phyloP scores from a whole-genome alignment of 805 yeast species.

The Blastobotrys parvus region DNA sequence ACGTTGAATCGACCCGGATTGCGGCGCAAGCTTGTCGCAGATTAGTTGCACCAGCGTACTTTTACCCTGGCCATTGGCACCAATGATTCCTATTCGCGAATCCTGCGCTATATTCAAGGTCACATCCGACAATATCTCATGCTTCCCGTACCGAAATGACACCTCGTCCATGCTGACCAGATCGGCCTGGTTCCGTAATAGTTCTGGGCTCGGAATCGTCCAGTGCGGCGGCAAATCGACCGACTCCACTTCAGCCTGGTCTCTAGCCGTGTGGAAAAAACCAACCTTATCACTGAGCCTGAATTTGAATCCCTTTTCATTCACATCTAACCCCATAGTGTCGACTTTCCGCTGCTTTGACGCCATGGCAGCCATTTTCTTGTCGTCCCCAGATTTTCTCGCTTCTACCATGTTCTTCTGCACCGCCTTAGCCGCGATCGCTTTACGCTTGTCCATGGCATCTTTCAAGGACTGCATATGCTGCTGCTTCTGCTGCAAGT shows the following conservation, averaged over 20 bases:
- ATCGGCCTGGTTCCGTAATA: background rate
- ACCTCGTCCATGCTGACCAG: background rate
- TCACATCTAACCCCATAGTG: background rate
- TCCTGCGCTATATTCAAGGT: background rate
- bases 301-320: slow-evolving; percentile 2
- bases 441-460: background rate
- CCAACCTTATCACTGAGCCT: slow-evolving; percentile 1
- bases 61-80: slow-evolving; percentile 99
- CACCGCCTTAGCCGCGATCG: background rate
- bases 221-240: background rate
- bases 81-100: slow-evolving; percentile 87
- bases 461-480: background rate
- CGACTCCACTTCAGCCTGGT: background rate
- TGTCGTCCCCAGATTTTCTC: slow-evolving; percentile 1
- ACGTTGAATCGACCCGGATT: slow-evolving; percentile 84
- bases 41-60: slow-evolving; percentile 88
- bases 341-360: slow-evolving; percentile 2
- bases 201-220: background rate
- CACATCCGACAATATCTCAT: background rate
- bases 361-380: slow-evolving; percentile 1
- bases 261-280: background rate
- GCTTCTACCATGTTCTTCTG: background rate
- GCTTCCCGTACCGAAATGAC: background rate
- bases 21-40: slow-evolving; percentile 86
- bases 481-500: background rate